Conservation (phyloP, 345 rosid species). For the Nephelium lappaceum region DNA sequence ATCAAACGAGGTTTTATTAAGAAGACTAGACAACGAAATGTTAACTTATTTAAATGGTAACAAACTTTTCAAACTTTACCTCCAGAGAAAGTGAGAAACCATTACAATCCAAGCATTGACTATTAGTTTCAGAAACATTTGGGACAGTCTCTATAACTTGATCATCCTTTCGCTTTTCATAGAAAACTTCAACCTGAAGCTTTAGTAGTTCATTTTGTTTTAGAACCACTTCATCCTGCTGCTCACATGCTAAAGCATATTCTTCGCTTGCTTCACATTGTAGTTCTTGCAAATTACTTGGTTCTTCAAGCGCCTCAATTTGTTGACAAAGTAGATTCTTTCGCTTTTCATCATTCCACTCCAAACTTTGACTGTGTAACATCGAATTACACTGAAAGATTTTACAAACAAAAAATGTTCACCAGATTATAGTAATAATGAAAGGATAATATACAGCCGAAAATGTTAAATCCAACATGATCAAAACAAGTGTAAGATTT, state of each 20-base stretch:
- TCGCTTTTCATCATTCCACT: background rate
- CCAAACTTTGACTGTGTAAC: constrained; percentile 7
- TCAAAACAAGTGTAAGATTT: background rate
- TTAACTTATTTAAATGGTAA: background rate
- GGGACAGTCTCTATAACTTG: background rate
- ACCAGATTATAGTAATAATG: background rate
- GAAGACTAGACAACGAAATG: background rate
- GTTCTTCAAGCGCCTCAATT: background rate
- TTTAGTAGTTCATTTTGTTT: background rate
- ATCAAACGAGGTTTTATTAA: background rate
- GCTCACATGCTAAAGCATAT: background rate
- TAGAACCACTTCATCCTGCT: background rate
- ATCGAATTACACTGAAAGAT: background rate
- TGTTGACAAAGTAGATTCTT: background rate
- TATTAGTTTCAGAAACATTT: constrained; percentile 10
- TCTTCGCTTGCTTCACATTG: background rate
- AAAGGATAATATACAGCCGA: background rate
- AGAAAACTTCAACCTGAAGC: background rate
- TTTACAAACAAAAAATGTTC: background rate
- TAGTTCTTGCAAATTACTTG: background rate
- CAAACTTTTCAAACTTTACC: background rate
- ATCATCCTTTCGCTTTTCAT: background rate
- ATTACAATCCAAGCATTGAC: constrained; percentile 11
- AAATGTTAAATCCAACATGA: background rate
- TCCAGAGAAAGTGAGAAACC: background rate